phyloP scores from a whole-genome alignment of 1,139 yeast genomes.

The Candida sojae region DNA sequence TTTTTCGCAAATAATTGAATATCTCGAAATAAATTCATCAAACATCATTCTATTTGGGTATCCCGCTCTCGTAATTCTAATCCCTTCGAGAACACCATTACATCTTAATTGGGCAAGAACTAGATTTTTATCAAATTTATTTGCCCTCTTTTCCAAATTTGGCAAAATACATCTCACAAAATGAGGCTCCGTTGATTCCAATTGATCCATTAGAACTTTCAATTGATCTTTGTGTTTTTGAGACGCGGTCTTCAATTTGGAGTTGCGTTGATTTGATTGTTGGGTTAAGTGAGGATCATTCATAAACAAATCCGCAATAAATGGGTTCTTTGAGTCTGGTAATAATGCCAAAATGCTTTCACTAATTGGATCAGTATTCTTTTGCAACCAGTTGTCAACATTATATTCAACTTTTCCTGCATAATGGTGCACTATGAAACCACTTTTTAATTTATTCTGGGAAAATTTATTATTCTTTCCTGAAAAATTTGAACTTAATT shows the following conservation, averaged over 20 bases:
- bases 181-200: slow-evolving; percentile 87
- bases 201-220: slow-evolving; percentile 66
- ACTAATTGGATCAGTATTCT: slow-evolving; percentile 91
- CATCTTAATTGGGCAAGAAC: slow-evolving; percentile 91
- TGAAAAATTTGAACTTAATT: slow-evolving; percentile 65
- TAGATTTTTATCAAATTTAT: slow-evolving; percentile 68
- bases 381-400: slow-evolving; percentile 91
- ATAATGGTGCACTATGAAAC: slow-evolving; percentile 84
- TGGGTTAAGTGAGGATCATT: slow-evolving; percentile 23
- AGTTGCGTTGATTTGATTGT: slow-evolving; percentile 9
- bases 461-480: slow-evolving; percentile 62
- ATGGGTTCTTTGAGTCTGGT: slow-evolving; percentile 54
- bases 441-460: slow-evolving; percentile 67
- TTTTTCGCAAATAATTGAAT: slow-evolving; percentile 59
- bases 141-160: slow-evolving; percentile 72
- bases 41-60: slow-evolving; percentile 91
- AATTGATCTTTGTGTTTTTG: slow-evolving; percentile 86
- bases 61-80: slow-evolving; percentile 94
- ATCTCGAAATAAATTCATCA: slow-evolving; percentile 75
- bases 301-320: slow-evolving; percentile 35
- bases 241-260: slow-evolving; percentile 75
- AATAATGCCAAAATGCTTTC: slow-evolving; percentile 67
- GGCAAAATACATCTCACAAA: slow-evolving; percentile 97
- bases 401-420: slow-evolving; percentile 95
- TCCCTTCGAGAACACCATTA: slow-evolving; percentile 98